These are phyloP conservation scores for Ophiostoma ips DNA, from an alignment of 2,329 filamentous ascomycete species.

Conservation along the genomic window DNA sequence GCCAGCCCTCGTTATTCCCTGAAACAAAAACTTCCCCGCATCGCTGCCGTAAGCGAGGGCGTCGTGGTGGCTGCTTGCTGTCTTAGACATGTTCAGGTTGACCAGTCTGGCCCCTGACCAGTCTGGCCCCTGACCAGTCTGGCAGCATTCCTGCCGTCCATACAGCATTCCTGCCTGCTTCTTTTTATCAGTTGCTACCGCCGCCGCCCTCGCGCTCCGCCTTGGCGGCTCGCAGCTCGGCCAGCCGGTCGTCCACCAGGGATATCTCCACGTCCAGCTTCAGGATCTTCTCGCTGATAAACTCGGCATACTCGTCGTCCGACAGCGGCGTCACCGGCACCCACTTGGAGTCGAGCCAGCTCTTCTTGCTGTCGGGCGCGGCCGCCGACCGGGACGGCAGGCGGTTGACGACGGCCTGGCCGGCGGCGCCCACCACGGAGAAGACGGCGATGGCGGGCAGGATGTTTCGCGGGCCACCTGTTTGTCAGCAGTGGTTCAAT, in stretches of 20 bases:
- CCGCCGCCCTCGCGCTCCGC: not conserved
- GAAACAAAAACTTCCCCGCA: too few species aligned
- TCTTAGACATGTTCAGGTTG: too few species aligned
- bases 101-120: too few species aligned
- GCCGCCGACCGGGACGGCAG: not conserved
- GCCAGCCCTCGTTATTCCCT: too few species aligned
- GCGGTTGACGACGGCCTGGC: slow-evolving; percentile 18
- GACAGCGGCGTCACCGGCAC: slow-evolving; percentile 55
- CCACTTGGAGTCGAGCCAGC: slow-evolving; percentile 49
- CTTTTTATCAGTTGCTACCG: not conserved
- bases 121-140: too few species aligned
- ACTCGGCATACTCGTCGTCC: slow-evolving; percentile 56
- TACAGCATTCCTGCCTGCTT: too few species aligned
- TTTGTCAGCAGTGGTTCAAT: not conserved
- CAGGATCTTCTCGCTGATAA: slow-evolving; percentile 58
- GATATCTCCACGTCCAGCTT: slow-evolving; percentile 63
- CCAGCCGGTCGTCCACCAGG: slow-evolving; percentile 64
- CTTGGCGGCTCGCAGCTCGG: slow-evolving; percentile 9
- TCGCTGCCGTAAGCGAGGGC: too few species aligned
- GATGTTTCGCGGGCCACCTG: slow-evolving; percentile 39
- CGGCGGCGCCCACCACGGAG: slow-evolving; percentile 23
- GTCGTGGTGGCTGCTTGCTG: too few species aligned
- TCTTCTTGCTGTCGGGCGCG: not conserved
- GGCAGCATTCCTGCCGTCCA: too few species aligned
- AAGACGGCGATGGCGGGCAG: slow-evolving; percentile 37